Evolutionary conservation across 495 filamentous ascomycete genomes (phyloP).

Genomic region (Penicillium canescens): DNA sequence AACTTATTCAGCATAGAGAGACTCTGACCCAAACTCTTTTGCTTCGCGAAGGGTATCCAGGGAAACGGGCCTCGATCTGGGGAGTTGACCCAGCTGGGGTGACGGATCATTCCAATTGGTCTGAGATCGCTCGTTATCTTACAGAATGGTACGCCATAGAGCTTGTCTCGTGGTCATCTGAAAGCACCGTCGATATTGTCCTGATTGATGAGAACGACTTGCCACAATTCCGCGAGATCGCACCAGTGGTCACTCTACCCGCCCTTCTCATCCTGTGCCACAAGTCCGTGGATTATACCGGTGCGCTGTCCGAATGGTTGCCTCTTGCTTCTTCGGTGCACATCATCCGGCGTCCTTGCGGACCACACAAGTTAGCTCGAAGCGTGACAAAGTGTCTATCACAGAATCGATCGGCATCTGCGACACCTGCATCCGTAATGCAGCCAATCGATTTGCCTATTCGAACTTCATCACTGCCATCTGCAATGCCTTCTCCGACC

Average conservation of each 20-base stretch:
- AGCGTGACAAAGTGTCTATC: constrained; percentile 41
- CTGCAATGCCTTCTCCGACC: neutral
- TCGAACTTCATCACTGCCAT: constrained; percentile 8
- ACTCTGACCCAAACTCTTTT: constrained; percentile 22
- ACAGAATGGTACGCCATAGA: constrained; percentile 49
- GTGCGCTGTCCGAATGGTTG: constrained; percentile 29
- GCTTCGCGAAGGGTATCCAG: constrained; percentile 29
- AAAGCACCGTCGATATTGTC: constrained; percentile 35
- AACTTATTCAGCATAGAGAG: constrained; percentile 22
- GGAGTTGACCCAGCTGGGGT: constrained; percentile 20
- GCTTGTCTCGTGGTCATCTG: constrained; percentile 37
- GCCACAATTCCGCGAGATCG: constrained; percentile 15
- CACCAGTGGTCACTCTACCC: constrained; percentile 20
- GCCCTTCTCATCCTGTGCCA: constrained; percentile 40
- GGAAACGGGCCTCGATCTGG: constrained; percentile 29
- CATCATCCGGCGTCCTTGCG: constrained; percentile 55
- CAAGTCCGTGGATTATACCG: constrained; percentile 33
- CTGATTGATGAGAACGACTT: constrained; percentile 42
- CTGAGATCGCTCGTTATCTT: constrained; percentile 30
- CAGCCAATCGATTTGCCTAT: constrained; percentile 19
- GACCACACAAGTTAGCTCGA: constrained; percentile 65
- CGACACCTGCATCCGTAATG: constrained; percentile 9
- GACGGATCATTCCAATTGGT: constrained; percentile 15
- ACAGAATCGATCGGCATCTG: constrained; percentile 15
- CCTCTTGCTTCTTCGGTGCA: constrained; percentile 37